A percentile compares a stretch with the other conserved stretches of the same genome.
Evolutionary conservation across 176 grass and related monocot genomes (phyloP).

Genomic region (Thalia dealbata): DNA sequence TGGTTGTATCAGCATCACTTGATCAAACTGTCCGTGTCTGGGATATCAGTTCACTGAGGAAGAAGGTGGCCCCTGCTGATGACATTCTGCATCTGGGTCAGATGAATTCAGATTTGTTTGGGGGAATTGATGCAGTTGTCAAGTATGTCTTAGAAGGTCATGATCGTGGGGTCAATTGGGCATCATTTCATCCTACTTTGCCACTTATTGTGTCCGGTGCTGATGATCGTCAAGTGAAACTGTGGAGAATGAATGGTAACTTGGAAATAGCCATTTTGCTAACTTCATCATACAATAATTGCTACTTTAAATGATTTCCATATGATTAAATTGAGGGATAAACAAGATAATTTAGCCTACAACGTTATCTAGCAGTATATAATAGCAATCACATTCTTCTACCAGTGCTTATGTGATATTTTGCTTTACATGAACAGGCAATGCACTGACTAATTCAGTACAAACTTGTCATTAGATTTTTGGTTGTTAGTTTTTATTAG

Average conservation of each 20-base stretch:
- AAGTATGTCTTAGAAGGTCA: conserved; percentile 90
- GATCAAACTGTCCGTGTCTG: conserved; percentile 85
- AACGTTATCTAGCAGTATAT: no score
- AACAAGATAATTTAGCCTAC: no score
- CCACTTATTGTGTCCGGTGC: conserved; percentile 83
- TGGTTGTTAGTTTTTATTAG: not conserved
- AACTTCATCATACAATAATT: not conserved
- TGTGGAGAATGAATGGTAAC: conserved; percentile 94
- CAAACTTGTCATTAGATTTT: no score
- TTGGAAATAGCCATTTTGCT: not conserved
- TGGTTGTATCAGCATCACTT: conserved; percentile 72
- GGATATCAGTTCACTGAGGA: conserved; percentile 66
- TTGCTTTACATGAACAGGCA: no score
- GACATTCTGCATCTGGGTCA: conserved; percentile 67
- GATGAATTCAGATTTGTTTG: conserved; percentile 93
- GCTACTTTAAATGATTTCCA: not conserved
- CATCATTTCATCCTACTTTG: conserved; percentile 67
- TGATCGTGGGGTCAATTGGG: conserved; percentile 89
- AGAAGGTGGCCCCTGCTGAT: conserved; percentile 70
- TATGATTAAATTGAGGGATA: not conserved
- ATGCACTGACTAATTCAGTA: no score
- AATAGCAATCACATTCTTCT: no score
- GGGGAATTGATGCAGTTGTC: conserved; percentile 71
- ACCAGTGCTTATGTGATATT: no score
- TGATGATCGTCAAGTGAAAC: conserved; percentile 84